Evolutionary conservation across 345 rosid species (phyloP).

Genomic region (Viola odorata): DNA sequence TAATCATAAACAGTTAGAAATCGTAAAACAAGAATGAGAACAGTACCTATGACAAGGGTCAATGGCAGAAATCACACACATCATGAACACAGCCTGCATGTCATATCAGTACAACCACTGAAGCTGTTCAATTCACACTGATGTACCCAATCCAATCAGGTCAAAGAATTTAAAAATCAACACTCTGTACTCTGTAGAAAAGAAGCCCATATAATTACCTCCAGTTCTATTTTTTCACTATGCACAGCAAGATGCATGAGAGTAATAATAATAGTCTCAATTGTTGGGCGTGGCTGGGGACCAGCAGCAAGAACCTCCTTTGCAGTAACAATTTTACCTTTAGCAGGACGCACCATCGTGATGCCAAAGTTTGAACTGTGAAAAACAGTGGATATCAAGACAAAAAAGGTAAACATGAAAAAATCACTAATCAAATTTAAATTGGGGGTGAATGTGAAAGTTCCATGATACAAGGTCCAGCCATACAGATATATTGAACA

Average conservation of each 20-base stretch:
- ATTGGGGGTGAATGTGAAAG: too few relatives aligned
- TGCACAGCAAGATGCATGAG: slow-evolving; percentile 88
- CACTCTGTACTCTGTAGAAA: too few relatives aligned
- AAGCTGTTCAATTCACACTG: background rate
- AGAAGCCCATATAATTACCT: slow-evolving; percentile 41
- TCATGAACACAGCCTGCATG: slow-evolving; percentile 85
- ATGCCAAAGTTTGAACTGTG: slow-evolving; percentile 78
- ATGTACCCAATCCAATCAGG: background rate
- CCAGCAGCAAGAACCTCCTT: slow-evolving; percentile 68
- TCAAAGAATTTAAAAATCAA: slow-evolving; percentile 7
- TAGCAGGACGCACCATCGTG: slow-evolving; percentile 51
- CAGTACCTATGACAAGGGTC: slow-evolving; percentile 75
- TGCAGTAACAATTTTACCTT: slow-evolving; percentile 64
- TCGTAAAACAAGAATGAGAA: slow-evolving; percentile 1
- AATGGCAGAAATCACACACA: slow-evolving; percentile 70
- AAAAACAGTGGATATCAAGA: background rate
- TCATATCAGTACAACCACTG: slow-evolving; percentile 11
- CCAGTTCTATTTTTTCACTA: slow-evolving; percentile 75
- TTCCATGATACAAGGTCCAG: too few relatives aligned
- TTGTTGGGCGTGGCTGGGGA: slow-evolving; percentile 55
- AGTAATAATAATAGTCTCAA: slow-evolving; percentile 74
- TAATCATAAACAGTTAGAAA: background rate
- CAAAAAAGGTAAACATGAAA: background rate
- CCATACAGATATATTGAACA: too few relatives aligned
- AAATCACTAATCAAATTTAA: too few relatives aligned